phyloP scores from a whole-genome alignment of 441 rosid genomes.

The Populus hybrid region DNA sequence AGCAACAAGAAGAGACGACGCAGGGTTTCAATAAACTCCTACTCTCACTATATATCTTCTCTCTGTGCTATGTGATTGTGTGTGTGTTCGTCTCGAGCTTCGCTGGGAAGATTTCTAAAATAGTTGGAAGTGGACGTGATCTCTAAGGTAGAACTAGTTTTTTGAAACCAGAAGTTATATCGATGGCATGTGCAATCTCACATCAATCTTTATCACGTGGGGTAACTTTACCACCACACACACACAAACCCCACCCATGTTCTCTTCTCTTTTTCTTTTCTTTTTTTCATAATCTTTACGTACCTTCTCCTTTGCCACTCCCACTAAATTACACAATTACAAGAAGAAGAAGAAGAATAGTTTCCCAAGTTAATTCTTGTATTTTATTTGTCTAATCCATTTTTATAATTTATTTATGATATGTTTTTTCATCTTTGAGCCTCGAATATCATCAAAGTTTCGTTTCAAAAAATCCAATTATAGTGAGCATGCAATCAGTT shows the following conservation, averaged over 20 bases:
- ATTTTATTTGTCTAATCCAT: too few relatives aligned
- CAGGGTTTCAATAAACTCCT: background rate
- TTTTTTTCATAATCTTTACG: too few relatives aligned
- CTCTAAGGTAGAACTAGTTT: background rate
- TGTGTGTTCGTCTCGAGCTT: background rate
- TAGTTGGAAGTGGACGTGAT: background rate
- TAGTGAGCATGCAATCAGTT: background rate
- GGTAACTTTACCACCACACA: slow-evolving; percentile 32
- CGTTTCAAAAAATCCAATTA: background rate
- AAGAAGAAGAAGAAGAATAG: too few relatives aligned
- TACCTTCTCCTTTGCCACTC: too few relatives aligned
- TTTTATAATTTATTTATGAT: background rate
- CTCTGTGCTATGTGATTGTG: background rate
- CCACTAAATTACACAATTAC: too few relatives aligned
- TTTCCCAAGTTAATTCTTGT: background rate
- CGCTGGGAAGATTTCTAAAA: background rate
- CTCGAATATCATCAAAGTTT: background rate
- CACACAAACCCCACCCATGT: slow-evolving; percentile 18
- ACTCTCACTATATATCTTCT: background rate
- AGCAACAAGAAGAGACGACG: too few relatives aligned
- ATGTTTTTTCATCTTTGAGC: background rate
- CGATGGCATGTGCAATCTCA: slow-evolving; percentile 32
- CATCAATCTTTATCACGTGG: slow-evolving; percentile 40
- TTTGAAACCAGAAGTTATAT: background rate
- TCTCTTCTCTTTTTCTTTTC: background rate